Percentiles rank a stretch among this genome's conserved stretches.
These are phyloP conservation scores for Pneumocystis murina DNA, from an alignment of 1,139 yeast species.

Conservation along the genomic window DNA sequence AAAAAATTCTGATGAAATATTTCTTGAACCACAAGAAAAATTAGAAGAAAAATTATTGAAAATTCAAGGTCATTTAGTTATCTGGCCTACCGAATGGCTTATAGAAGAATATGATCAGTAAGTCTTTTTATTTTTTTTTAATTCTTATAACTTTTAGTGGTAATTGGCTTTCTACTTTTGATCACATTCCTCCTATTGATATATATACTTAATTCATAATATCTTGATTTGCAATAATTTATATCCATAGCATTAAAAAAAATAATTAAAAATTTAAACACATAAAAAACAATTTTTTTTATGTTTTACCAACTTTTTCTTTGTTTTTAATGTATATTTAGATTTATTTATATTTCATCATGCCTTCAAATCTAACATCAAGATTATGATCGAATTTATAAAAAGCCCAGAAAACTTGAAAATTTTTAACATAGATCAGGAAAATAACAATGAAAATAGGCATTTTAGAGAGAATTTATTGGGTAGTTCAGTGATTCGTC, in stretches of 20 bases:
- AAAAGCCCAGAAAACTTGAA: neutral
- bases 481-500: neutral
- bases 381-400: neutral
- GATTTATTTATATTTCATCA: neutral
- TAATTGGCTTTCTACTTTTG: neutral
- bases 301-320: neutral
- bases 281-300: neutral
- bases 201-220: neutral
- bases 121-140: neutral
- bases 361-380: neutral
- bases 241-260: neutral
- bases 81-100: conserved; percentile 87
- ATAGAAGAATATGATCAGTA: conserved; percentile 54
- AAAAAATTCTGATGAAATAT: conserved; percentile 19
- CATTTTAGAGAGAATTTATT: neutral
- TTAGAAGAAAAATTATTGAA: conserved; percentile 61
- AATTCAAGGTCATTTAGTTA: conserved; percentile 76
- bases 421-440: neutral
- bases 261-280: neutral
- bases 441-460: neutral
- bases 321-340: neutral
- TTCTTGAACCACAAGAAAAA: conserved; percentile 53
- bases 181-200: neutral
- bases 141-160: neutral
- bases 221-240: neutral